Evolutionary conservation across 2,329 filamentous ascomycete species (phyloP).

Genomic region (Ceratocystis papillata): DNA sequence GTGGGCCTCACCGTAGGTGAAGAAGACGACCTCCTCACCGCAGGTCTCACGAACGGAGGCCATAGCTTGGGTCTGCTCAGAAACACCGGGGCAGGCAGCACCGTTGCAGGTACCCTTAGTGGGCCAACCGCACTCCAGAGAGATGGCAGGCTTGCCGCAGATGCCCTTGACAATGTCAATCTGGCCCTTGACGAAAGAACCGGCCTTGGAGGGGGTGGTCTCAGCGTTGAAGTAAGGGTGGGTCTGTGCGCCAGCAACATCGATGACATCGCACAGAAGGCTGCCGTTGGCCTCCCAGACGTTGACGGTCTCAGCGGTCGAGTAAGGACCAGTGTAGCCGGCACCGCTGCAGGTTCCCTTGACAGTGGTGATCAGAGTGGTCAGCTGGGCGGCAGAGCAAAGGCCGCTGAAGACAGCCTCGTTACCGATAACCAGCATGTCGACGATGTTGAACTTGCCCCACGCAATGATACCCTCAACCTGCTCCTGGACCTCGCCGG

Average conservation of each 20-base stretch:
- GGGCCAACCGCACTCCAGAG: slow-evolving; percentile 90
- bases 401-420: slow-evolving; percentile 72
- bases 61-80: slow-evolving; percentile 63
- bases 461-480: slow-evolving; percentile 61
- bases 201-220: slow-evolving; percentile 53
- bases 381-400: slow-evolving; percentile 54
- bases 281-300: slow-evolving; percentile 56
- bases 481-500: slow-evolving; percentile 58
- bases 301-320: slow-evolving; percentile 77
- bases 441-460: slow-evolving; percentile 63
- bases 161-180: slow-evolving; percentile 57
- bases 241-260: slow-evolving; percentile 74
- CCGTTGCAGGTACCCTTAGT: slow-evolving; percentile 59
- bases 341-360: slow-evolving; percentile 50
- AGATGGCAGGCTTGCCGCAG: slow-evolving; percentile 67
- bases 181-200: slow-evolving; percentile 64
- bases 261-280: slow-evolving; percentile 60
- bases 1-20: slow-evolving; percentile 65
- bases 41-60: slow-evolving; percentile 53
- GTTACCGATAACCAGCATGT: slow-evolving; percentile 79
- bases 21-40: slow-evolving; percentile 64
- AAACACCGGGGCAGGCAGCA: slow-evolving; percentile 52
- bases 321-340: slow-evolving; percentile 64
- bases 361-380: slow-evolving; percentile 56
- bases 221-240: slow-evolving; percentile 87